Evolutionary conservation across 352 stramenopile species (phyloP), one percentile per base, ranked within the genome.

Genomic region (Phytophthora pseudosyringae): DNA sequence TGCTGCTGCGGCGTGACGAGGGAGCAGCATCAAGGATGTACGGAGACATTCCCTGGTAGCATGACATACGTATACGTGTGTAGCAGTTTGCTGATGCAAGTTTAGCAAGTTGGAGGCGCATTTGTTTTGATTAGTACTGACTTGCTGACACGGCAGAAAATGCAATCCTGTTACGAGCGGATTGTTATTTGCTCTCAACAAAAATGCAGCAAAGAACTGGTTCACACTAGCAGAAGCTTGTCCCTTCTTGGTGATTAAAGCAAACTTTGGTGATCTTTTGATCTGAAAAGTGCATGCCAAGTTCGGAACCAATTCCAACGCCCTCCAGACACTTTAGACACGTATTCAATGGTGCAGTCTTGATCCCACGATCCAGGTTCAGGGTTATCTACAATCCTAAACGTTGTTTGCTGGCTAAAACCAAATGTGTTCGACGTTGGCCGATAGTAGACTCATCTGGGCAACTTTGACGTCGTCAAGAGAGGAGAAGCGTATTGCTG

Each of bases 341-440:
- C 10, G 3, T 49, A 47, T 54, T 54, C 56, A 49, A 35, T 35
- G 56, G 16, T 40, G 40, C 52, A 36, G 28, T 29, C 10, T 60
- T 35, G 12, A 60, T 60, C 6, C 39, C 52, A 60, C 45, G 26
- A 45, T 60, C 15, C 40, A 3, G 52, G 25, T 51, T 51, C 5
- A 51, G 4, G 25, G 52, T 51, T 40, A 51, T 60, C 29, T 36
- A 29, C 28, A 50, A 60, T 11, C 52, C 52, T 5, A 21, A 32
- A 40, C 50, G 49, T 9, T 11, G 31, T 35, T 35, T 35, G 6
- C 10, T 35, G 31, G 21, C 21, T 2, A 35, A 35, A 26, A 59
- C 2, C 52, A 35, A 44, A 50, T 35, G 16, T 26, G 43, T 60
- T 60, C 11, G 39, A 41, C 40, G 8, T 60, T 28, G 40, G 40